Conservation (phyloP, 192 early-diverging fungal genomes). For the Gigaspora rosea region DNA sequence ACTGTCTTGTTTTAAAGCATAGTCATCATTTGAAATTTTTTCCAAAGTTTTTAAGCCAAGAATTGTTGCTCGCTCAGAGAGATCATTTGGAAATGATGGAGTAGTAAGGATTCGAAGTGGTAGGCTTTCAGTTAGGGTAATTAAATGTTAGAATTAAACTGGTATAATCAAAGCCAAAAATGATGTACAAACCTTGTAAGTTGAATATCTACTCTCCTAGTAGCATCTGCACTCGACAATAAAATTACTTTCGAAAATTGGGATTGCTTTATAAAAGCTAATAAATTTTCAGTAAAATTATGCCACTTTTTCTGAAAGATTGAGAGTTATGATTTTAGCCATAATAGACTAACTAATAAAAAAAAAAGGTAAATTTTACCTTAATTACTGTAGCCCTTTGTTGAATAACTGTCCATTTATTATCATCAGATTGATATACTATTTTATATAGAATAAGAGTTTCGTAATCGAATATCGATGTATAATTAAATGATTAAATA, state of each 20-base stretch:
- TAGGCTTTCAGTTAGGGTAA: neutral
- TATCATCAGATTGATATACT: slow-evolving; percentile 69
- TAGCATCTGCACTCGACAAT: slow-evolving; percentile 69
- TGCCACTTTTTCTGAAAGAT: slow-evolving; percentile 44
- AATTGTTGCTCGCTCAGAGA: slow-evolving; percentile 2
- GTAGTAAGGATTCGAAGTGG: neutral
- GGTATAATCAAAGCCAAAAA: slow-evolving; percentile 27
- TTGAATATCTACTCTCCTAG: slow-evolving; percentile 61
- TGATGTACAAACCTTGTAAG: slow-evolving; percentile 47
- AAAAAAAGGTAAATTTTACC: slow-evolving; percentile 10
- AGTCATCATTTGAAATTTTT: slow-evolving; percentile 31
- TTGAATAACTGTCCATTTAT: slow-evolving; percentile 67
- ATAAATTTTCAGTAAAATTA: slow-evolving; percentile 51
- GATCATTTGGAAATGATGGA: neutral
- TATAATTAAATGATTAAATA: neutral
- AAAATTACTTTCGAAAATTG: slow-evolving; percentile 60
- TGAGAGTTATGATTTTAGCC: neutral
- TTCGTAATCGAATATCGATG: neutral
- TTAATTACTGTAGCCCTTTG: slow-evolving; percentile 66
- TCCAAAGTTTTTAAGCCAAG: slow-evolving; percentile 29
- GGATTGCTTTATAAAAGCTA: slow-evolving; percentile 54
- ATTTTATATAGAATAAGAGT: slow-evolving; percentile 8
- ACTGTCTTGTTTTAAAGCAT: neutral
- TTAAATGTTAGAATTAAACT: neutral
- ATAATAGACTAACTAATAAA: neutral